Base-by-base conservation (phyloP, 192 early-diverging fungal genomes). In the Umbelopsis vinacea region DNA sequence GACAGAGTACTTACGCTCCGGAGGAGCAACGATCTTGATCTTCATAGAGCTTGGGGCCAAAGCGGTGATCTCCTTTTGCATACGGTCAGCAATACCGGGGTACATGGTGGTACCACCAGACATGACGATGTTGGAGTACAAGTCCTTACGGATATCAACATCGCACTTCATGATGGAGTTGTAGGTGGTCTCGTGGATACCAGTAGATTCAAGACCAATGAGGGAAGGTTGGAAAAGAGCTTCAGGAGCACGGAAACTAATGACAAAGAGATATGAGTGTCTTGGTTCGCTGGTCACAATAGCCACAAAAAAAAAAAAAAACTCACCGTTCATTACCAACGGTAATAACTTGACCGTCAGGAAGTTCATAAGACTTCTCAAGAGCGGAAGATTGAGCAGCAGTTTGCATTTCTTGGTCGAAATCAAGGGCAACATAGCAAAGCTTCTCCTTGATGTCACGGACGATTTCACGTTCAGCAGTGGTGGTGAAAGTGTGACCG, bases 391-490 rank as follows among this genome's bases (percentile, higher is more conserved):
- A 96, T 71, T 89, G 90, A 77, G 88, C 89, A 55, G 95, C 94
- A 71, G 96, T 98, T 81, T 95, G 89, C 90, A 97, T 92, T 85
- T 99, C 97, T 87, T 96, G 92, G 76, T 96, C 96, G 84, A 93
- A 96, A 87, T 99, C 96, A 50, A 97, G 87, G 68, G 96, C 96
- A 77, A 97, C 96, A 82, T 98, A 97, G 88, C 95, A 94, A 75
- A 97, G 91, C 91, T 97, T 97, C 85, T 98, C 97, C 91, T 99
- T 99, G 88, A 99, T 97, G 80, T 98, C 95, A 84, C 96, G 95
- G 74, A 97, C 96, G 76, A 97, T 96, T 92, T 97, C 96, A 82
- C 92, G 90, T 85, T 97, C 96, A 74, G 96, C 94, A 26, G 95
- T 91, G 86, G 94, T 97, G 70, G 89, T 91, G 91, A 97, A 94